Conservation (phyloP, 352 stramenopile genomes). For the Phytopythium mirpurense region DNA sequence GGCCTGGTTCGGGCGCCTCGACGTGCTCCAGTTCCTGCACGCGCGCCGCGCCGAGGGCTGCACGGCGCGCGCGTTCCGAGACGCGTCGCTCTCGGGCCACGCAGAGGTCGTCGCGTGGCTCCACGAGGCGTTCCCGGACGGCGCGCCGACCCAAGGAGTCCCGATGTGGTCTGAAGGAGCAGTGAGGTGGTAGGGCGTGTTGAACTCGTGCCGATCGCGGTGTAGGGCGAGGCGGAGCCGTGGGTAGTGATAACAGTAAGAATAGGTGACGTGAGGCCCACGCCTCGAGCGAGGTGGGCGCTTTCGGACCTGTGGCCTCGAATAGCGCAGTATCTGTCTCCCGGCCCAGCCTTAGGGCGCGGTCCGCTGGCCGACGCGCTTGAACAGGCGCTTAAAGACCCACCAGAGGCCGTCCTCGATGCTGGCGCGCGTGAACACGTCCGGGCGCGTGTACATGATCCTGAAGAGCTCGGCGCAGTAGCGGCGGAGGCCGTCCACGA, state of each 20-base stretch:
- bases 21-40: constrained; percentile 4
- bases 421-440: neutral
- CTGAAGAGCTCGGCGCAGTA: constrained; percentile 4
- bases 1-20: constrained; percentile 2
- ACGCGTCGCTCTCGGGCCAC: constrained; percentile 3
- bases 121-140: neutral
- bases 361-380: neutral
- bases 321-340: no score
- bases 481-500: neutral
- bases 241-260: no score
- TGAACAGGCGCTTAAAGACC: neutral
- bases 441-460: constrained; percentile 3
- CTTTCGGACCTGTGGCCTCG: no score
- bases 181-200: no score
- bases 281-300: no score
- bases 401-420: neutral
- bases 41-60: constrained; percentile 1
- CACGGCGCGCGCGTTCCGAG: neutral
- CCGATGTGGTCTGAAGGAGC: no score
- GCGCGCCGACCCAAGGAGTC: neutral
- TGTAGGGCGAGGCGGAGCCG: no score
- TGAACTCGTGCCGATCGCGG: no score
- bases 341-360: no score
- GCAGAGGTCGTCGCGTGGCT: neutral
- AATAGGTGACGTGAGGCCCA: no score